These are phyloP conservation scores for Fusarium fujikuroi DNA, from an alignment of 2,329 filamentous ascomycete species.

Conservation along the genomic window DNA sequence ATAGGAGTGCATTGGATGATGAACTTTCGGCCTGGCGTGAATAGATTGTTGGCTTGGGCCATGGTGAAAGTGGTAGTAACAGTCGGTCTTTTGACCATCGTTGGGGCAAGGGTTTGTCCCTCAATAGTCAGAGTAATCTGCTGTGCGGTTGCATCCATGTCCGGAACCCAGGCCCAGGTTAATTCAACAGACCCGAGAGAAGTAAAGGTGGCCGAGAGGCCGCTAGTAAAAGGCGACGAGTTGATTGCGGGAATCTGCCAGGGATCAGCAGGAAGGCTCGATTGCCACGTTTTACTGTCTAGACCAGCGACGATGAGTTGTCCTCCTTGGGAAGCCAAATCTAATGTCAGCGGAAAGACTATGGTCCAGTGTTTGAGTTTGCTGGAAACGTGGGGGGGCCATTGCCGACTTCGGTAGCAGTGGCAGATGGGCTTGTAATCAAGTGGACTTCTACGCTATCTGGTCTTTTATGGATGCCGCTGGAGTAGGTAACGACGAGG, in stretches of 20 bases:
- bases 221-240: background rate
- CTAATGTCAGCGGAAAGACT: background rate
- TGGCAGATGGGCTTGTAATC: background rate
- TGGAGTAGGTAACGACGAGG: background rate
- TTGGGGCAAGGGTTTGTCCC: background rate
- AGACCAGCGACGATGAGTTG: background rate
- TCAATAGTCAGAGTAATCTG: background rate
- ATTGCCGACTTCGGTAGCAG: background rate
- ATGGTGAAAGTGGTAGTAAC: background rate
- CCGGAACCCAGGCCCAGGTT: background rate
- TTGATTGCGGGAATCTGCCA: background rate
- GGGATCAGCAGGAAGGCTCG: background rate
- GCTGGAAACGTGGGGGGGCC: background rate
- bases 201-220: background rate
- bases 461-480: background rate
- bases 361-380: background rate
- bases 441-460: background rate
- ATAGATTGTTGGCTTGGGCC: background rate
- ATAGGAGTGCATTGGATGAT: background rate
- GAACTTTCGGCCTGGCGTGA: rapidly evolving
- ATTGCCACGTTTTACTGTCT: rapidly evolving
- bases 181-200: background rate
- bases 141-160: background rate
- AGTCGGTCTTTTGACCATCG: background rate
- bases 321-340: background rate